Evolutionary conservation across 805 yeast genomes (phyloP).

Genomic region (Peterozyma xylosa): DNA sequence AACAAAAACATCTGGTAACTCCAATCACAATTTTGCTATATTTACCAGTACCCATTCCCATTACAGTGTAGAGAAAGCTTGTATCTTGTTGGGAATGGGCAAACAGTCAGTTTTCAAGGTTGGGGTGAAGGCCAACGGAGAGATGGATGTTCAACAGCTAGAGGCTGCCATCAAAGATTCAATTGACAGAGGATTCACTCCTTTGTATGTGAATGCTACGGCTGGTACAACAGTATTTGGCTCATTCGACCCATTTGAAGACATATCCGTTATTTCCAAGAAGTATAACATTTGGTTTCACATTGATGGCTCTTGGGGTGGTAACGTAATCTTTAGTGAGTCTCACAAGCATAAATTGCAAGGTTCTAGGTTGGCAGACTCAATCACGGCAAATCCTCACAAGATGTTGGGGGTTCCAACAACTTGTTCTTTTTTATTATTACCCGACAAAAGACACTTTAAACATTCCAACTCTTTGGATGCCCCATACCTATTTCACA

Average conservation of each 20-base stretch:
- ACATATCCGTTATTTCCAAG: slow-evolving; percentile 46
- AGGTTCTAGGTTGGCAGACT: slow-evolving; percentile 64
- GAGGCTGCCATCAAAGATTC: slow-evolving; percentile 36
- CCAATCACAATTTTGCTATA: slow-evolving; percentile 49
- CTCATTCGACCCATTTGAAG: slow-evolving; percentile 62
- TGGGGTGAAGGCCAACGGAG: slow-evolving; percentile 46
- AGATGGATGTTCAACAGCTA: slow-evolving; percentile 43
- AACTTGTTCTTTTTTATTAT: slow-evolving; percentile 63
- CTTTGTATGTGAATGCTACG: slow-evolving; percentile 72
- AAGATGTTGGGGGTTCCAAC: slow-evolving; percentile 85
- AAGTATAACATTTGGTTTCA: slow-evolving; percentile 66
- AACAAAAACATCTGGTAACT: slow-evolving; percentile 57
- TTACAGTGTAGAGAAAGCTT: slow-evolving; percentile 76
- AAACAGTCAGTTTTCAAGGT: slow-evolving; percentile 55
- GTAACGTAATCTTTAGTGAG: slow-evolving; percentile 64
- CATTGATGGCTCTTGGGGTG: slow-evolving; percentile 91
- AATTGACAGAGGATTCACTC: slow-evolving; percentile 48
- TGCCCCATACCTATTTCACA: slow-evolving; percentile 80
- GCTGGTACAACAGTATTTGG: slow-evolving; percentile 91
- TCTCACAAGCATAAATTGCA: slow-evolving; percentile 35
- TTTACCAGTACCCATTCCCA: slow-evolving; percentile 70
- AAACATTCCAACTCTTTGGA: slow-evolving; percentile 66
- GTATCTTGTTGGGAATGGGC: slow-evolving; percentile 71
- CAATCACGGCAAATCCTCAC: slow-evolving; percentile 79
- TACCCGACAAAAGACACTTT: slow-evolving; percentile 61